Base-by-base conservation (phyloP, 371 early-diverging fungal genomes). In the Actinomortierella ambigua region DNA sequence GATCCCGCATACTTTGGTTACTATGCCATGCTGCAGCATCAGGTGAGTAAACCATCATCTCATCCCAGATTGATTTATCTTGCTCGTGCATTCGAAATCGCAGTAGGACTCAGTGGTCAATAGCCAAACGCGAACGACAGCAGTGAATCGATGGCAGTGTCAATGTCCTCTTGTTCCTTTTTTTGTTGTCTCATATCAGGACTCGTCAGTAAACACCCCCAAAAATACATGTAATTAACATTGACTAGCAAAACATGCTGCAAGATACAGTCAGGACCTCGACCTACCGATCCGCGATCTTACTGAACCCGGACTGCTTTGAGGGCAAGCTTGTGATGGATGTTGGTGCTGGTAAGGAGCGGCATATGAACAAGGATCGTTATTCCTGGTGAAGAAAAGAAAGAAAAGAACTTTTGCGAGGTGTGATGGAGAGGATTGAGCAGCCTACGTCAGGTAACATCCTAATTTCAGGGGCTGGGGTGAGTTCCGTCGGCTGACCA, bases 1-100 rank as follows among this genome's bases (percentile, higher is more conserved):
- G 93, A 94, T 80, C 88, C 90, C 1, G 86, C 89, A 49, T 94
- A 94, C 76, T 94, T 94, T 81, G 90, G 92, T 41, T 98, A 97
- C 81, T 98, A 98, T 82, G 93, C 95, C 54, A 93, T 93, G 82
- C 85, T 97, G 60, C 93, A 93, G 65, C 97, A 98, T 82, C 98
- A 98, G 88, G 94, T 93, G 88, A 60, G 59, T 58, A 18, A 34
- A 41, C 26, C n/a, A n/a, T n/a, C n/a, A n/a, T n/a, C n/a, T n/a
- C n/a, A n/a, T n/a, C n/a, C n/a, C n/a, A n/a, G n/a, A 4, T 18
- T 20, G 4, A 24, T 17, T 22, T 43, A 15, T 26, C 24, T 28
- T 18, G 3, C 20, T 40, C 40, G n/a, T n/a, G n/a, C n/a, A n/a
- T n/a, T n/a, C n/a, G n/a, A 41, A 41, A 20, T 44, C 44, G 15